Percentiles rank a stretch among this genome's conserved stretches.
These are phyloP conservation scores for Brassica hybrid DNA, from an alignment of 441 rosid genomes.

Conservation along the genomic window DNA sequence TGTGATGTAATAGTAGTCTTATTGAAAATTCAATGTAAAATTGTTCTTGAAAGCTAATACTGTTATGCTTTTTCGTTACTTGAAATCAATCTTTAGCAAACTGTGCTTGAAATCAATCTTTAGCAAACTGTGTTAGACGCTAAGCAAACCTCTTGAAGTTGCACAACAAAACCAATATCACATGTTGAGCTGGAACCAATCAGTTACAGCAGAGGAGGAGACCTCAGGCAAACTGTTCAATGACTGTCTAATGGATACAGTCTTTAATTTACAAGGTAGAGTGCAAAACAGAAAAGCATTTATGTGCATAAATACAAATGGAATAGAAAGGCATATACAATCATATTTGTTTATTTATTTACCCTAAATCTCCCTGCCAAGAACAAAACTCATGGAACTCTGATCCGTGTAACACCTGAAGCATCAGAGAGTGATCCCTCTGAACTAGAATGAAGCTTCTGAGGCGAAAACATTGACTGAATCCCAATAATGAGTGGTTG, in stretches of 20 bases:
- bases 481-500: constrained; percentile 36
- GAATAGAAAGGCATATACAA: constrained; percentile 27
- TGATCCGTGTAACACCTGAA: constrained; percentile 37
- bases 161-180: background rate
- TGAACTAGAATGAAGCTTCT: constrained; percentile 36
- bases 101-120: background rate
- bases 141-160: background rate
- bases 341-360: constrained; percentile 16
- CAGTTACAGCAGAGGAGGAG: background rate
- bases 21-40: background rate
- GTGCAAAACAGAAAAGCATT: constrained; percentile 14
- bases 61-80: background rate
- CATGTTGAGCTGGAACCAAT: background rate
- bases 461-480: constrained; percentile 6
- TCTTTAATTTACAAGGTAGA: constrained; percentile 36
- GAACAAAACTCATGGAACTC: constrained; percentile 37
- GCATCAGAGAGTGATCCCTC: constrained; percentile 33
- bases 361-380: constrained; percentile 39
- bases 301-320: constrained; percentile 22
- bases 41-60: background rate
- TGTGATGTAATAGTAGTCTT: background rate
- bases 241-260: constrained; percentile 8
- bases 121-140: background rate
- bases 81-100: background rate
- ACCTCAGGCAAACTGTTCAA: background rate